Conservation (phyloP, 1,284 basidiomycete genomes). For the Ceratobasidium sp. region DNA sequence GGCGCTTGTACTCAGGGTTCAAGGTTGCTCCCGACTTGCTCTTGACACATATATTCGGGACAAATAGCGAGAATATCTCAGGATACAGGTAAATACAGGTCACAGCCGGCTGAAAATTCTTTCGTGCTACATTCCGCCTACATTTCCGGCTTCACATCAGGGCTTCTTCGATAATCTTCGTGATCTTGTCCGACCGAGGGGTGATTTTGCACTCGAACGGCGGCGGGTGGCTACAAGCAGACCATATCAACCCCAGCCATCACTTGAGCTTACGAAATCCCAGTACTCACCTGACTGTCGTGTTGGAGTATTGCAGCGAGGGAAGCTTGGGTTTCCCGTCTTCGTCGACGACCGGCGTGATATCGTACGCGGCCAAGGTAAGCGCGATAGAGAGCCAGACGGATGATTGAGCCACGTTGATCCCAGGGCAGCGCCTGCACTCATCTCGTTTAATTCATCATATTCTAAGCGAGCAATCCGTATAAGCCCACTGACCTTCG, state of each 20-base stretch:
- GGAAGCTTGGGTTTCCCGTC: constrained; percentile 25
- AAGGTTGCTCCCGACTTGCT: neutral
- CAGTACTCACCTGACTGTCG: constrained; percentile 10
- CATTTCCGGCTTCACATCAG: neutral
- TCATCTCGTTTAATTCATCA: neutral
- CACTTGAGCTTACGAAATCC: neutral
- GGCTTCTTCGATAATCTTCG: neutral
- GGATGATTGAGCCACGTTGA: constrained; percentile 28
- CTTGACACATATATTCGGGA: neutral
- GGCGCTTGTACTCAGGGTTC: constrained; percentile 8
- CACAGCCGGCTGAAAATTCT: too few species aligned
- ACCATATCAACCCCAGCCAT: neutral
- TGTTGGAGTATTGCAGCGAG: constrained; percentile 15
- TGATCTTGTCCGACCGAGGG: constrained; percentile 24
- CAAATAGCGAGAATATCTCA: too few species aligned
- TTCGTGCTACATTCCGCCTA: neutral
- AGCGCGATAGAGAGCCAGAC: constrained; percentile 37
- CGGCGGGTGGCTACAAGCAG: neutral
- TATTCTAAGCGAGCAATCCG: neutral
- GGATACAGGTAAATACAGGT: too few species aligned
- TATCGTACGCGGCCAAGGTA: constrained; percentile 33
- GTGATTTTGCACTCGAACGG: constrained; percentile 30
- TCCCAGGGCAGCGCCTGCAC: constrained; percentile 28
- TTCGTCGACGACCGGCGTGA: neutral
- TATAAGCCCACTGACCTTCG: constrained; percentile 6